These are phyloP conservation scores for Arabis alpina DNA, from an alignment of 345 rosid genomes.

Conservation along the genomic window DNA sequence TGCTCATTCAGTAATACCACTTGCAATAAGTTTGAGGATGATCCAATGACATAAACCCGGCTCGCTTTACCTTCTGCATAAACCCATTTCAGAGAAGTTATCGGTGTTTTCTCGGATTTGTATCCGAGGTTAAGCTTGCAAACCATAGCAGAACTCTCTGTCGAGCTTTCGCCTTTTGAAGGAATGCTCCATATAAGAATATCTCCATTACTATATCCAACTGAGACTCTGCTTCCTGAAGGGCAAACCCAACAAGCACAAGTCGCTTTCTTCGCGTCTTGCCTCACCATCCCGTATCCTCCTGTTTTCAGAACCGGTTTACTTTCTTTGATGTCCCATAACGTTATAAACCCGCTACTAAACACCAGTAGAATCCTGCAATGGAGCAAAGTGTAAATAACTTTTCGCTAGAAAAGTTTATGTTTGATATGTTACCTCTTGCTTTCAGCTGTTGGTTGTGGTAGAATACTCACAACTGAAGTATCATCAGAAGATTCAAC, in stretches of 20 bases:
- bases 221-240: slow-evolving; percentile 73
- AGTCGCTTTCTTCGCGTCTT: slow-evolving; percentile 66
- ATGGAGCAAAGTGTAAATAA: slow-evolving; percentile 12
- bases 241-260: slow-evolving; percentile 94
- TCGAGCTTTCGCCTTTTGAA: slow-evolving; percentile 44
- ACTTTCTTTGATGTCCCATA: slow-evolving; percentile 85
- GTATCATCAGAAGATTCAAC: slow-evolving; percentile 57
- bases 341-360: slow-evolving; percentile 62
- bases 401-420: neutral
- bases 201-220: slow-evolving; percentile 87
- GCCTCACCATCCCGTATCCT: slow-evolving; percentile 56
- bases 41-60: slow-evolving; percentile 71
- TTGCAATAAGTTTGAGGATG: slow-evolving; percentile 65
- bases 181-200: slow-evolving; percentile 75
- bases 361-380: slow-evolving; percentile 78
- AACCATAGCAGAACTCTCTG: slow-evolving; percentile 50
- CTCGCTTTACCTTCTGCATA: slow-evolving; percentile 75
- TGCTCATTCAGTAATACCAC: slow-evolving; percentile 76
- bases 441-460: slow-evolving; percentile 80
- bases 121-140: slow-evolving; percentile 87
- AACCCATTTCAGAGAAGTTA: slow-evolving; percentile 70
- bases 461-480: slow-evolving; percentile 62
- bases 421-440: slow-evolving; percentile 59
- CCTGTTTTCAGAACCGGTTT: slow-evolving; percentile 60
- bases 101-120: slow-evolving; percentile 73